Evolutionary conservation across 257 asterid species (phyloP).

Genomic region (Agastache rugosa): DNA sequence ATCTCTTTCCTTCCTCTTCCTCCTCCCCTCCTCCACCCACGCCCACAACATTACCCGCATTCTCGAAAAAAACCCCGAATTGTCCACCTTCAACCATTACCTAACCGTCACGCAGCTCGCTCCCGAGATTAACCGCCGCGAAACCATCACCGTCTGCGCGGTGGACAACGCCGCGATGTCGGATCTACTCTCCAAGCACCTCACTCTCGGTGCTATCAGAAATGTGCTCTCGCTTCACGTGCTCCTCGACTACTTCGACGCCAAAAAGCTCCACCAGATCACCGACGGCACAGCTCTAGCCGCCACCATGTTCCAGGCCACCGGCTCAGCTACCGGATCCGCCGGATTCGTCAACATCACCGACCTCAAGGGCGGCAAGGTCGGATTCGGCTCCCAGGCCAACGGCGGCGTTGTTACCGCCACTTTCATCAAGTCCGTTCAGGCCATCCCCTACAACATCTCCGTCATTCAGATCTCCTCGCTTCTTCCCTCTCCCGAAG

Average conservation of each 20-base stretch:
- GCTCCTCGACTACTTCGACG: slow-evolving; percentile 73
- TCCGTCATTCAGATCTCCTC: slow-evolving; percentile 73
- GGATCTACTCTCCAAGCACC: slow-evolving; percentile 69
- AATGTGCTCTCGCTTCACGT: slow-evolving; percentile 71
- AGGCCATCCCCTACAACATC: slow-evolving; percentile 66
- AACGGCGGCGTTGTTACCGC: slow-evolving; percentile 46
- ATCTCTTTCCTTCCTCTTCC: slow-evolving; percentile 28
- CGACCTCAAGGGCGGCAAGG: slow-evolving; percentile 71
- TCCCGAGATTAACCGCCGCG: slow-evolving; percentile 63
- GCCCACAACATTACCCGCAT: slow-evolving; percentile 74
- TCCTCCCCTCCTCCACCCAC: slow-evolving; percentile 36
- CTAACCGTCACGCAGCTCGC: slow-evolving; percentile 74
- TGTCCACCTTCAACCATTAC: slow-evolving; percentile 74
- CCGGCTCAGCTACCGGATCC: slow-evolving; percentile 78
- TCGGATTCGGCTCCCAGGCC: slow-evolving; percentile 62
- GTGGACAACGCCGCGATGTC: slow-evolving; percentile 76
- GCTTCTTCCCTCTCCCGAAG: slow-evolving; percentile 63
- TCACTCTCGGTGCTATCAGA: slow-evolving; percentile 49
- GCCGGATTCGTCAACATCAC: slow-evolving; percentile 80
- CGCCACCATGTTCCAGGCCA: slow-evolving; percentile 83
- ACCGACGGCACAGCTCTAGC: slow-evolving; percentile 79
- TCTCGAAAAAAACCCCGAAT: slow-evolving; percentile 53
- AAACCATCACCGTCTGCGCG: slow-evolving; percentile 70
- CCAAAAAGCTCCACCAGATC: slow-evolving; percentile 79
- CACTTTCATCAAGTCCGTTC: slow-evolving; percentile 55